Evolutionary conservation across 2,329 filamentous ascomycete genomes (phyloP).

Genomic region (Colletotrichum phormii): DNA sequence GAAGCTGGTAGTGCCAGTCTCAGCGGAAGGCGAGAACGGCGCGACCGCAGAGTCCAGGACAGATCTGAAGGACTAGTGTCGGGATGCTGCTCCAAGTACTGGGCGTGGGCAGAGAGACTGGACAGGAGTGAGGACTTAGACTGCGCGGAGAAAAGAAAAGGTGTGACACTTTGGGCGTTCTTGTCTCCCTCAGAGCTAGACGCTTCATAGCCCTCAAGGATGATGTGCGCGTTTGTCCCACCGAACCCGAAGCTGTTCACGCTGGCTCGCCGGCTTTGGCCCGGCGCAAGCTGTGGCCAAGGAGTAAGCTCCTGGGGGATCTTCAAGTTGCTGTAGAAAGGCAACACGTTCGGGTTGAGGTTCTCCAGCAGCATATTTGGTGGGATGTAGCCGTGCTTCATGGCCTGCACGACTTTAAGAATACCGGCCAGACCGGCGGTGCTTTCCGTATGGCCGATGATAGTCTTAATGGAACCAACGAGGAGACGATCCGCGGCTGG

Average conservation of each 20-base stretch:
- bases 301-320: slow-evolving; percentile 25
- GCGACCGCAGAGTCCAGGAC: neutral
- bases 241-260: slow-evolving; percentile 52
- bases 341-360: slow-evolving; percentile 43
- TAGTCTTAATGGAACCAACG: slow-evolving; percentile 45
- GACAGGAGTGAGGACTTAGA: neutral
- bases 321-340: slow-evolving; percentile 40
- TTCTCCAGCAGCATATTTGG: slow-evolving; percentile 46
- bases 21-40: neutral
- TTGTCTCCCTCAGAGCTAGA: neutral
- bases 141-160: slow-evolving; percentile 14
- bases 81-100: neutral
- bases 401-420: slow-evolving; percentile 40
- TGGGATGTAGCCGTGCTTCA: slow-evolving; percentile 40
- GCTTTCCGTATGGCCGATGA: slow-evolving; percentile 44
- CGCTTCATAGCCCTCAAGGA: slow-evolving; percentile 42
- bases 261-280: neutral
- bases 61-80: neutral
- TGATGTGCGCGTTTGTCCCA: slow-evolving; percentile 52
- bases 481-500: slow-evolving; percentile 46
- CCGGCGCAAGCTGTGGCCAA: slow-evolving; percentile 37
- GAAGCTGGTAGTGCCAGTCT: neutral
- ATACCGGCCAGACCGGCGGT: slow-evolving; percentile 43
- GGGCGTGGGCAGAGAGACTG: neutral
- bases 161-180: neutral